Base-by-base conservation (phyloP, 495 filamentous ascomycete species). In the Daldinia concentrica region DNA sequence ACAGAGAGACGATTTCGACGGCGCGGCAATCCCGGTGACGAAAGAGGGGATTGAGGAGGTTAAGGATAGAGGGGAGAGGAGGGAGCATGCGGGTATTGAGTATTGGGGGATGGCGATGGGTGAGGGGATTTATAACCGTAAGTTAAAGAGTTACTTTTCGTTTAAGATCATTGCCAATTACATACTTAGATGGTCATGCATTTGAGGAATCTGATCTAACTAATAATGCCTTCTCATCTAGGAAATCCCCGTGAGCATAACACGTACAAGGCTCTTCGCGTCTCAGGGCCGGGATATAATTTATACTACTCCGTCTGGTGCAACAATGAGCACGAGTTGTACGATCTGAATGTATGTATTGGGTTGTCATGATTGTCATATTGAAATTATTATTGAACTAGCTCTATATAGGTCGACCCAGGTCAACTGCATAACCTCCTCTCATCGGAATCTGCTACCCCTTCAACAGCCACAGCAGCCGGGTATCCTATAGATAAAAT, bases 251-350 rank as follows among this genome's bases (percentile, higher is more conserved):
- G 34, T 15, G 22, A 66, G 8, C 57, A 86, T 60, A 88, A 87
- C 66, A 88, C 86, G 0, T 89, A 90, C 79, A 89, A 89, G 70
- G 84, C 85, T 0, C 64, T 86, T 14, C 83, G 87, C 6, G 55
- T 90, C 24, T 73, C 86, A 3, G 81, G 84, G 1, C 69, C 83
- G 0, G 82, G 77, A 0, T 89, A 88, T 57, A 84, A 85, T 56
- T 64, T 90, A 0, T 88, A 86, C 69, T 90, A 90, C 69, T 84
- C 87, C 0, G 86, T 89, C 4, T 89, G 87, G 85, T 90, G 88
- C 65, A 88, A 76, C 26, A 86, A 86, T 39, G 86, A 89, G 69
- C 86, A 89, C 57, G 86, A 90, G 58, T 78, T 90, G 0, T 90
- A 89, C 65, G 86, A 90, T 63, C 77, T 90, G 11, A 80, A 73